phyloP scores from a whole-genome alignment of 768 basidiomycete genomes.

The Brasilioporus rufonigricans region DNA sequence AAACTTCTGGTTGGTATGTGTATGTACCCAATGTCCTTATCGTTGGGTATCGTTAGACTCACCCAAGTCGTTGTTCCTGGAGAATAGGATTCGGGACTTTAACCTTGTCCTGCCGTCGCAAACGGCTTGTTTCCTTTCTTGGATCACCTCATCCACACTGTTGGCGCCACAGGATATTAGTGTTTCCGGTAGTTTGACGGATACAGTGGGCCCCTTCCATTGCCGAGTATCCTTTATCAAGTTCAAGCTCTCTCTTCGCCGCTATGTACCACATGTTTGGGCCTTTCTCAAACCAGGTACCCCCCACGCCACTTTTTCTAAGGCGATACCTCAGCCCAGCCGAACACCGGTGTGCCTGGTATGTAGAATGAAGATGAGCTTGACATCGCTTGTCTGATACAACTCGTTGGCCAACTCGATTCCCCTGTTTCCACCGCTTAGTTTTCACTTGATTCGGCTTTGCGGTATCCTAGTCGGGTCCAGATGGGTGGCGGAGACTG shows the following conservation, averaged over 20 bases:
- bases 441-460: not conserved
- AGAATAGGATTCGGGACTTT: slow-evolving; percentile 11
- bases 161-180: slow-evolving; percentile 1
- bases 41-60: too few species aligned
- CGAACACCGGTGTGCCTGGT: slow-evolving; percentile 3
- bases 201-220: not conserved
- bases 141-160: slow-evolving; percentile 6
- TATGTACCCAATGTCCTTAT: not conserved
- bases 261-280: not conserved
- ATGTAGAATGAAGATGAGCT: not conserved
- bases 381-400: slow-evolving; percentile 16
- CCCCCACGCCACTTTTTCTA: not conserved
- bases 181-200: not conserved
- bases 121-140: slow-evolving; percentile 13
- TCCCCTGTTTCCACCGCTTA: not conserved
- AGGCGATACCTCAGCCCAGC: not conserved
- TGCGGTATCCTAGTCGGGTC: not conserved
- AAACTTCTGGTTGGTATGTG: not conserved
- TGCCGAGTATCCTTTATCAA: slow-evolving; percentile 9
- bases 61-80: slow-evolving; percentile 13
- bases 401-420: not conserved
- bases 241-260: not conserved
- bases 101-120: slow-evolving; percentile 22
- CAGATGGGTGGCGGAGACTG: too few species aligned
- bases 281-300: not conserved